Evolutionary conservation across 805 yeast genomes (phyloP), one percentile per base, ranked within the genome.

Genomic region (Ogataea methanolica): DNA sequence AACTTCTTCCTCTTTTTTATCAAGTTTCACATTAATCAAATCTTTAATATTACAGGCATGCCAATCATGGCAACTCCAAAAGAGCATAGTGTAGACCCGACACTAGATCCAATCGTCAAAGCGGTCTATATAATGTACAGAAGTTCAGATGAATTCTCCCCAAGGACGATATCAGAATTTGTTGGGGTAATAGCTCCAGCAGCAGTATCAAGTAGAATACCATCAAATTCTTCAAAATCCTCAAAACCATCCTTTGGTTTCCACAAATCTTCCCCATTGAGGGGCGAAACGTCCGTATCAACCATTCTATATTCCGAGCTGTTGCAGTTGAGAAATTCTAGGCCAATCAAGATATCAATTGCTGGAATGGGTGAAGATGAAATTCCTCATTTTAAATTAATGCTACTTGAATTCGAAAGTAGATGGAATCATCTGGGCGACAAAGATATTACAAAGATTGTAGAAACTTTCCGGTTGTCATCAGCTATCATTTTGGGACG

Each of bases 41-140:
- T 3, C 12, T 26, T 9, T 26, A 33, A n/a, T 33, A n/a, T 33
- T 11, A 33, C n/a, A 33, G 16, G 9, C 36, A 33, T 14, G 3
- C 14, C 38, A 4, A 23, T 11, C 9, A 26, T 26, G 16, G 17
- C 14, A n/a, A 22, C 14, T 16, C 17, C 38, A 33, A n/a, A 15
- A 33, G 38, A 16, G 7, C 38, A 36, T 36, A 17, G 19, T 26
- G 21, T 33, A 14, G 33, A 39, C 14, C 15, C 22, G 14, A 39
- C 33, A 11, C 19, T 55, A 9, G 60, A 54, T 29, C 51, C 55
- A 17, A 41, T 55, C 11, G 46, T 55, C 37, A 56, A 53, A 43
- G 58, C 52, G 11, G 57, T 56, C 9, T 53, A 51, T 33, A 33
- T 55, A 17, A 48, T 49, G 55, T 54, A 55, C 39, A 50, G 42